Conservation (phyloP, 768 basidiomycete species). For the Pisolithus orientalis region DNA sequence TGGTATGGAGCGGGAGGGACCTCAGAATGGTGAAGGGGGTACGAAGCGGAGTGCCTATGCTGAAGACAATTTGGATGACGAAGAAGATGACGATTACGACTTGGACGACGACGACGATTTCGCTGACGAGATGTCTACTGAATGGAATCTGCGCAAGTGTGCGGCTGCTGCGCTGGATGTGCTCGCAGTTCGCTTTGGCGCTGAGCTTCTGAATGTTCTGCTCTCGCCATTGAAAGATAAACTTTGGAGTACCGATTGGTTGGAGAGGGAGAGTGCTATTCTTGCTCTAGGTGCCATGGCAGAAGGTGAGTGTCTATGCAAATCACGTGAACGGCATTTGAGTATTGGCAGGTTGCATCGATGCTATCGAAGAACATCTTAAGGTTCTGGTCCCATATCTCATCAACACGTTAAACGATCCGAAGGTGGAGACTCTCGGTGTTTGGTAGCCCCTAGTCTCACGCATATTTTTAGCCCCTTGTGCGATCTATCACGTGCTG, state of each 20-base stretch:
- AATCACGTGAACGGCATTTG: constrained; percentile 1
- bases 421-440: constrained; percentile 57
- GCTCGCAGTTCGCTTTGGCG: constrained; percentile 86
- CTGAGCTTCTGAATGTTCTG: constrained; percentile 84
- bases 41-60: constrained; percentile 60
- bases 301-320: constrained; percentile 58
- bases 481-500: constrained; percentile 98
- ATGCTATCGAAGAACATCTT: constrained; percentile 90
- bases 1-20: constrained; percentile 67
- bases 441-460: background rate
- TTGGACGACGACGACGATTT: constrained; percentile 81
- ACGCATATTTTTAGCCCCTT: constrained; percentile 57
- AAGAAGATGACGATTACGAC: constrained; percentile 86
- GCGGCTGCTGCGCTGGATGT: constrained; percentile 97
- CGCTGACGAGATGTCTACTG: constrained; percentile 93
- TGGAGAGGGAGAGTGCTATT: constrained; percentile 92
- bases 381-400: constrained; percentile 91
- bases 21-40: constrained; percentile 31
- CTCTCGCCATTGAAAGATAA: constrained; percentile 89
- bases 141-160: constrained; percentile 99
- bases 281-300: constrained; percentile 97
- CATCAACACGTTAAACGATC: constrained; percentile 82
- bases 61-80: constrained; percentile 75
- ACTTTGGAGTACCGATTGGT: constrained; percentile 89
- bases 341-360: constrained; percentile 75